Conservation (phyloP, 768 basidiomycete genomes). For the Mycena capillaripes region DNA sequence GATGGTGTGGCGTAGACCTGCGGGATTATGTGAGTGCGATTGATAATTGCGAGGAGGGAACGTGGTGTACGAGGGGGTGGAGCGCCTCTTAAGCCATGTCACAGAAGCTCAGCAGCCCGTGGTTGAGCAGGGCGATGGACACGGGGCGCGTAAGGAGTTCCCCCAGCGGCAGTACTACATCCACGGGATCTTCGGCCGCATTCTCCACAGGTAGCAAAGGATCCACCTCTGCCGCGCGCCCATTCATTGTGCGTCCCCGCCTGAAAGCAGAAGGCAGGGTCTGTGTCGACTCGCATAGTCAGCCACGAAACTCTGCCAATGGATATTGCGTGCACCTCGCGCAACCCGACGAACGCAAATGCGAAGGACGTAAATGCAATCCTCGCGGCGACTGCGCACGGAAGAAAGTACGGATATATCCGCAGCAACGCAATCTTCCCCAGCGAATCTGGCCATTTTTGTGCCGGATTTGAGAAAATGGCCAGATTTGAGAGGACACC, state of each 20-base stretch:
- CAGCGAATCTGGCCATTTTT: neutral
- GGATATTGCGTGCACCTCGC: neutral
- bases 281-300: neutral
- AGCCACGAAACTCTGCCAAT: neutral
- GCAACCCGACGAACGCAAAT: conserved; percentile 12
- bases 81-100: conserved; percentile 1
- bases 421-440: conserved; percentile 9
- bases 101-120: conserved; percentile 7
- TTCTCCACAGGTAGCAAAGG: conserved; percentile 1
- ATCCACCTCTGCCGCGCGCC: neutral
- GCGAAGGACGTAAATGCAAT: conserved; percentile 7
- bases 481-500: neutral
- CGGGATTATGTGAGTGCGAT: neutral
- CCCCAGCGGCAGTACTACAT: neutral
- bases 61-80: neutral
- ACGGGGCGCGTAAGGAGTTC: conserved; percentile 18
- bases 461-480: no score
- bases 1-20: conserved; percentile 27
- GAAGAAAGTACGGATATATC: conserved; percentile 19
- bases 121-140: conserved; percentile 9
- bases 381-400: conserved; percentile 4
- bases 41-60: neutral
- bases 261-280: conserved; percentile 9
- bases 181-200: neutral
- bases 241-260: neutral